phyloP scores from a whole-genome alignment of 2,329 filamentous ascomycete species.

The Fusarium sp. region DNA sequence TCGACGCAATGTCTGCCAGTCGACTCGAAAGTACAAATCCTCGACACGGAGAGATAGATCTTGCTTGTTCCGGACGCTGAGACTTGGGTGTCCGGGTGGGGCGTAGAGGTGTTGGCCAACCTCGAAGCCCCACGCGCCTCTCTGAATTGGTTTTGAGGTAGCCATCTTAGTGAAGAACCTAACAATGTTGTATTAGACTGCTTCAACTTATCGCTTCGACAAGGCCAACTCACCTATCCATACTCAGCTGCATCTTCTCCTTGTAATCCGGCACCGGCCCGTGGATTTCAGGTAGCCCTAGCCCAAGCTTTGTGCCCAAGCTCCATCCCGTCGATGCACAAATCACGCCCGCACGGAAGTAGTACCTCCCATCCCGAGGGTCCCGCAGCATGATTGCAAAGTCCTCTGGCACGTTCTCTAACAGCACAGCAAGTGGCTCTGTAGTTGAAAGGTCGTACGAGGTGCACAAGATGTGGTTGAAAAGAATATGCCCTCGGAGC shows the following conservation, averaged over 20 bases:
- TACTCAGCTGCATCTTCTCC: constrained; percentile 88
- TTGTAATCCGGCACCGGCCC: constrained; percentile 84
- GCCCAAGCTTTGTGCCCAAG: constrained; percentile 79
- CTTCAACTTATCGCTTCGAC: accelerated
- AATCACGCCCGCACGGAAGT: constrained; percentile 81
- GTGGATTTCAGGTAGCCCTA: constrained; percentile 81
- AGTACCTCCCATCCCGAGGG: constrained; percentile 78
- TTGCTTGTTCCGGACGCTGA: constrained; percentile 71
- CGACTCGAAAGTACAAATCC: constrained; percentile 80
- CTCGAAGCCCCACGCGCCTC: constrained; percentile 87
- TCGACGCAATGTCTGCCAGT: constrained; percentile 89
- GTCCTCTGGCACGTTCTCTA: constrained; percentile 87
- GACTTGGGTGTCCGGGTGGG: constrained; percentile 77
- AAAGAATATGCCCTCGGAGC: constrained; percentile 71
- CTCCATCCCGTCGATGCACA: constrained; percentile 88
- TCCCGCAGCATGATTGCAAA: constrained; percentile 84
- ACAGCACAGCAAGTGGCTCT: constrained; percentile 77
- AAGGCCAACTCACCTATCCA: constrained; percentile 77
- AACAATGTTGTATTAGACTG: accelerated
- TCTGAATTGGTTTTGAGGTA: constrained; percentile 81
- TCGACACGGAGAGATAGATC: constrained; percentile 68
- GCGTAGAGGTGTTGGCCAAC: constrained; percentile 82
- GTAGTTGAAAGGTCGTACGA: constrained; percentile 71
- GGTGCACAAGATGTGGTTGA: constrained; percentile 78
- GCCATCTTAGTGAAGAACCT: constrained; percentile 86